These are phyloP conservation scores for Osmozyma mogii DNA, from an alignment of 805 yeast genomes.

Conservation along the genomic window DNA sequence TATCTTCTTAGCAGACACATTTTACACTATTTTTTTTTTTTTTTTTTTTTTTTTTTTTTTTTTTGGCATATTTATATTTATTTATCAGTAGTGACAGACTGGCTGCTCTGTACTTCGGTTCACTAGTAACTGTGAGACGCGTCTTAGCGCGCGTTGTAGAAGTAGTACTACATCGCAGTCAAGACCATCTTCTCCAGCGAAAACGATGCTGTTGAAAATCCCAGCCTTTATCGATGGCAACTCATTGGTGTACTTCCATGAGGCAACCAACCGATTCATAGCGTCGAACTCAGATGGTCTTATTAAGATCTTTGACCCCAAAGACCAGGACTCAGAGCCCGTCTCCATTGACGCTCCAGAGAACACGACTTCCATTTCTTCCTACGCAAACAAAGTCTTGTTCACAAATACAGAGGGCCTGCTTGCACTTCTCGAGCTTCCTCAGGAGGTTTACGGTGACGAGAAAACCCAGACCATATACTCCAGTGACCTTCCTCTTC, in stretches of 20 bases:
- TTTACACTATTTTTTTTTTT: too few species aligned
- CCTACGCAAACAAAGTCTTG: slow-evolving; percentile 14
- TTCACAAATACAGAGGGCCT: slow-evolving; percentile 38
- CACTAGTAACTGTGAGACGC: too few species aligned
- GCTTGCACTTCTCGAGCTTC: slow-evolving; percentile 13
- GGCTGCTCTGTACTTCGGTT: too few species aligned
- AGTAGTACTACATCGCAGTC: too few species aligned
- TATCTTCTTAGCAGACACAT: too few species aligned
- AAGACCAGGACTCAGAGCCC: slow-evolving; percentile 52
- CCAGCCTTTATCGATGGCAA: slow-evolving; percentile 37
- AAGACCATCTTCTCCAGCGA: too few species aligned
- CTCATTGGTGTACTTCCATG: slow-evolving; percentile 22
- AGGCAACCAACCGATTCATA: slow-evolving; percentile 24
- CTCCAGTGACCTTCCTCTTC: slow-evolving; percentile 38
- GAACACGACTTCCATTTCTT: slow-evolving; percentile 35
- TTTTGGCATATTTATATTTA: too few species aligned
- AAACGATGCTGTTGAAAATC: slow-evolving; percentile 9
- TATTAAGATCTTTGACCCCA: slow-evolving; percentile 41
- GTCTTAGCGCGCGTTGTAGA: too few species aligned
- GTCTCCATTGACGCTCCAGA: slow-evolving; percentile 45
- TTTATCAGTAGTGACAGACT: too few species aligned
- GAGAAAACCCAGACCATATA: slow-evolving; percentile 34
- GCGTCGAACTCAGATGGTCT: slow-evolving; percentile 51
- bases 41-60: too few species aligned
- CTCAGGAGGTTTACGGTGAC: slow-evolving; percentile 4